Conservation (phyloP, 768 basidiomycete genomes). For the Tulasnella sp. region DNA sequence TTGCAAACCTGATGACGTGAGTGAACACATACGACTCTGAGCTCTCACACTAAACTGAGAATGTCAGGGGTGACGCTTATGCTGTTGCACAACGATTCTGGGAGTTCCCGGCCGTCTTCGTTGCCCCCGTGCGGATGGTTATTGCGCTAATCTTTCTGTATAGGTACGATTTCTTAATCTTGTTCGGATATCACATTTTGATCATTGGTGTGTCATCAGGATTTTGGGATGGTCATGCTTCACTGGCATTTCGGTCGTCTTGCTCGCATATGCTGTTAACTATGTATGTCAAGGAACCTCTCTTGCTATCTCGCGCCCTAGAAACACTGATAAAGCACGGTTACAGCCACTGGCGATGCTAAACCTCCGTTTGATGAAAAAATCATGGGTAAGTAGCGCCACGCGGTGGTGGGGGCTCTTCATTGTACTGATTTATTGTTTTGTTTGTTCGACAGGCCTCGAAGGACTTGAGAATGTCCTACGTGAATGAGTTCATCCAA, state of each 20-base stretch:
- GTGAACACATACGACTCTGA: conserved; percentile 20
- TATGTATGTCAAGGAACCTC: background rate
- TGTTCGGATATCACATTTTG: conserved; percentile 32
- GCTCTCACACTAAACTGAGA: background rate
- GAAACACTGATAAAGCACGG: conserved; percentile 40
- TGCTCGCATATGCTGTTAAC: conserved; percentile 37
- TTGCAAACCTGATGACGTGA: conserved; percentile 66
- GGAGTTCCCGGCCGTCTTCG: conserved; percentile 56
- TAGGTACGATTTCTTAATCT: conserved; percentile 35
- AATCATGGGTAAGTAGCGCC: conserved; percentile 34
- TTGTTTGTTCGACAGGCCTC: conserved; percentile 26
- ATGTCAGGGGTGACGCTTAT: conserved; percentile 52
- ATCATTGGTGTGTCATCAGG: conserved; percentile 27
- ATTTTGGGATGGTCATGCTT: conserved; percentile 70
- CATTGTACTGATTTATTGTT: background rate
- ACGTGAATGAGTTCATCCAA: conserved; percentile 67
- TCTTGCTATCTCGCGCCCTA: too few species aligned
- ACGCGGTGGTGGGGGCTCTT: background rate
- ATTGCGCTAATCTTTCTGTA: conserved; percentile 65
- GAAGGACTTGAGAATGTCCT: conserved; percentile 54
- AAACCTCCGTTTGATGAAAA: conserved; percentile 34
- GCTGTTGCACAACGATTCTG: conserved; percentile 61
- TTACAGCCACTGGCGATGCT: conserved; percentile 48
- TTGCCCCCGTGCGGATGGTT: conserved; percentile 48
- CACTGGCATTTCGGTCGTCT: conserved; percentile 54